These are phyloP conservation scores for Oryza nivara DNA, from an alignment of 176 grass and related monocot genomes.

Conservation along the genomic window DNA sequence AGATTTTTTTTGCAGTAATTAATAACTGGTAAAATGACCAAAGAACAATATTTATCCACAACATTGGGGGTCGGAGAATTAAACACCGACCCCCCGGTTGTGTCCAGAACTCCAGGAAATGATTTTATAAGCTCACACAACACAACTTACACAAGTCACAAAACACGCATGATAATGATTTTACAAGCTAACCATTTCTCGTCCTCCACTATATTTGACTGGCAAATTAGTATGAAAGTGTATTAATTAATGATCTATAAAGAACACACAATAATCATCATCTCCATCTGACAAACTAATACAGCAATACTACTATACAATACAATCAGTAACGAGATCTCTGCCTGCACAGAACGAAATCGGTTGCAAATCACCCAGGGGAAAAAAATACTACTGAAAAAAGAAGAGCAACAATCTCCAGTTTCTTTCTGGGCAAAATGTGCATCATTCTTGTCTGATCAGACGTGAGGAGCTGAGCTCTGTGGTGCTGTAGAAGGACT, in stretches of 20 bases:
- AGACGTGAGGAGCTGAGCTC: conserved; percentile 83
- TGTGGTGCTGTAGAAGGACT: conserved; percentile 91
- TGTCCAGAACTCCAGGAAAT: too few species aligned
- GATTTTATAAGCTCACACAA: too few species aligned
- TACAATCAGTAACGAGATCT: conserved; percentile 28
- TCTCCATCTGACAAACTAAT: neutral
- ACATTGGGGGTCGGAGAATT: too few species aligned
- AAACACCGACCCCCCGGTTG: too few species aligned
- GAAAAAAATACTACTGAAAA: neutral
- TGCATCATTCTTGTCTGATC: conserved; percentile 54
- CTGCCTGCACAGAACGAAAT: neutral
- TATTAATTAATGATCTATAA: conserved; percentile 1
- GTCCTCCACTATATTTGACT: conserved; percentile 15
- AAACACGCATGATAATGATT: neutral
- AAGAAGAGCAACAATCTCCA: neutral
- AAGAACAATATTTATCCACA: neutral
- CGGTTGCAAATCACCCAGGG: neutral
- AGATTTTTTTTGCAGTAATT: neutral
- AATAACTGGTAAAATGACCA: neutral
- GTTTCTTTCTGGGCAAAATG: neutral
- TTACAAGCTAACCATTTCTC: neutral
- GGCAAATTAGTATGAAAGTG: neutral
- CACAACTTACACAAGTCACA: too few species aligned
- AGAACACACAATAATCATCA: conserved; percentile 1
- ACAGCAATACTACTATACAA: conserved; percentile 29